phyloP scores from a whole-genome alignment of 768 basidiomycete species.

The Calvatia gigantea region DNA sequence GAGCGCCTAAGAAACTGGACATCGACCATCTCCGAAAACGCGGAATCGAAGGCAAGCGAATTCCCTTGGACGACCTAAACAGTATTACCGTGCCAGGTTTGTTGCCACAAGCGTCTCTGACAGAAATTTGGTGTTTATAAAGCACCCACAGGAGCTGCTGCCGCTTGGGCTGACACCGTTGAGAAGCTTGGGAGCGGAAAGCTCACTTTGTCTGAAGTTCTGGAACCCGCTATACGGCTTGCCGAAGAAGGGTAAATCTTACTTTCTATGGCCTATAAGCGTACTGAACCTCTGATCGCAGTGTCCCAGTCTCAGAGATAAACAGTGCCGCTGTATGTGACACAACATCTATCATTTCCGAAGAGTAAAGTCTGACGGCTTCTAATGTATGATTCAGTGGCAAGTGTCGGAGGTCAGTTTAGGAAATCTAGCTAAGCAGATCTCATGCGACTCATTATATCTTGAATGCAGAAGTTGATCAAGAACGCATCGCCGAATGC shows the following conservation, averaged over 20 bases:
- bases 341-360: background rate
- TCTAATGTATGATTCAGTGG: conserved; percentile 36
- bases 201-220: conserved; percentile 57
- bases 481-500: conserved; percentile 84
- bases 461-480: conserved; percentile 48
- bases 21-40: conserved; percentile 67
- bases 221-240: conserved; percentile 86
- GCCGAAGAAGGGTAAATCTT: conserved; percentile 83
- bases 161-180: conserved; percentile 92
- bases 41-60: conserved; percentile 62
- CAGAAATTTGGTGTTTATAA: background rate
- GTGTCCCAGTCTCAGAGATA: conserved; percentile 86
- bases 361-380: background rate
- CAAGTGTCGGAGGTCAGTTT: conserved; percentile 49
- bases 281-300: conserved; percentile 23
- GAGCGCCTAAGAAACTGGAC: conserved; percentile 74
- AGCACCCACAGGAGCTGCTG: conserved; percentile 66
- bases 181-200: conserved; percentile 79
- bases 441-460: background rate
- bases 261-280: background rate
- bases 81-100: conserved; percentile 84
- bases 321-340: conserved; percentile 50
- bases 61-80: conserved; percentile 82
- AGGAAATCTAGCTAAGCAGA: background rate
- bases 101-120: background rate